Conservation (phyloP, 2,329 filamentous ascomycete species). For the Aquanectria penicillioides region DNA sequence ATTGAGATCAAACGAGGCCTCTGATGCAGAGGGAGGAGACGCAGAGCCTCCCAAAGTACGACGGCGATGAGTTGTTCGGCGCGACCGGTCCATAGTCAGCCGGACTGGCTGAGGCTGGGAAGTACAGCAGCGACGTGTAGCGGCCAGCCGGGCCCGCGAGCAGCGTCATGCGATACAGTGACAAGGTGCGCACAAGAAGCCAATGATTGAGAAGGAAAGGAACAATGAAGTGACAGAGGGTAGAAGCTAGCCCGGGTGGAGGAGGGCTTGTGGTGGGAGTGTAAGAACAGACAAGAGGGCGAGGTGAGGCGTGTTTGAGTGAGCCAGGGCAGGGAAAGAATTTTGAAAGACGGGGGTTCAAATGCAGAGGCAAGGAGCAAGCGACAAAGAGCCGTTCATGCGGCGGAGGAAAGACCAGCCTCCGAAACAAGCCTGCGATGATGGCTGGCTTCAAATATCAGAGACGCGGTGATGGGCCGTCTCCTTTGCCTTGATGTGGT, state of each 20-base stretch:
- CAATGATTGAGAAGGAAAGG: slow-evolving; percentile 20
- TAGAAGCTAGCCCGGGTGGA: slow-evolving; percentile 24
- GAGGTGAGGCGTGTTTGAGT: slow-evolving; percentile 44
- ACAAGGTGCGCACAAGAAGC: slow-evolving; percentile 32
- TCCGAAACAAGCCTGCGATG: slow-evolving; percentile 10
- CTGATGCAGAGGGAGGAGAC: slow-evolving; percentile 47
- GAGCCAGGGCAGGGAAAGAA: slow-evolving; percentile 45
- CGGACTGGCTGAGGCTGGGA: slow-evolving; percentile 41
- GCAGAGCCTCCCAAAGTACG: slow-evolving; percentile 45
- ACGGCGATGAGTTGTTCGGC: slow-evolving; percentile 48
- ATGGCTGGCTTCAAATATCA: slow-evolving; percentile 30
- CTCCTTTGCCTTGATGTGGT: slow-evolving; percentile 48
- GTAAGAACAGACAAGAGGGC: slow-evolving; percentile 33
- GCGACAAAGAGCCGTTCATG: slow-evolving; percentile 17
- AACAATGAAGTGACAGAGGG: slow-evolving; percentile 17
- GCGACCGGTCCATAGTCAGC: slow-evolving; percentile 52
- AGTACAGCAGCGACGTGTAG: slow-evolving; percentile 43
- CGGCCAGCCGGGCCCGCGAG: slow-evolving; percentile 42
- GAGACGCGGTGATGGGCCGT: slow-evolving; percentile 39
- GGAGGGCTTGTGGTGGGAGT: slow-evolving; percentile 31
- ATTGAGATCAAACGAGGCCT: slow-evolving; percentile 45
- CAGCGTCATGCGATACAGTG: slow-evolving; percentile 38
- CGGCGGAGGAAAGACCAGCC: slow-evolving; percentile 18
- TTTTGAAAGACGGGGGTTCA: slow-evolving; percentile 43
- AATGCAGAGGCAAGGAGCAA: slow-evolving; percentile 30